Evolutionary conservation across 345 rosid genomes (phyloP), one percentile per base, ranked within the genome.

Genomic region (Tarenaya hassleriana): DNA sequence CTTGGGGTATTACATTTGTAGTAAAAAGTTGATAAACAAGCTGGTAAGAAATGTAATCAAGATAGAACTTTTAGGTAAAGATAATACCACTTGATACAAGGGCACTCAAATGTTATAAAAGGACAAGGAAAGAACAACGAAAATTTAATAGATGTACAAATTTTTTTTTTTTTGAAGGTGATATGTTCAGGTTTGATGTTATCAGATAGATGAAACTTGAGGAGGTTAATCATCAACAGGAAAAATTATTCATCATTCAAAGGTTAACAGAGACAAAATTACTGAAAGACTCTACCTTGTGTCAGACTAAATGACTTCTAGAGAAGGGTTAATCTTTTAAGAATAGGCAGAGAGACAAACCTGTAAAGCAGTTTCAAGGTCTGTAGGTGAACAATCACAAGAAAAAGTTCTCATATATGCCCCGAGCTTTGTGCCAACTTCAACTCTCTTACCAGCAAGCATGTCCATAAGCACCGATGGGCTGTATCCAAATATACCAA

Each of bases 401-500:
- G 82, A 71, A 74, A 90, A 86, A 16, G 83, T 79, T 72, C 95
- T 79, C 84, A 69, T 76, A 68, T 86, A 90, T 4, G 84, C 90
- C 47, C 94, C 88, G 46, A 86, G 67, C 46, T 80, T 82, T 47
- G 78, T 75, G 56, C 84, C 75, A 41, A 81, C 94, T 76, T 77
- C 94, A 72, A 88, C 95, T 77, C 97, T 81, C 77, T 90, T 90
- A 50, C 97, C 90, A 59, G 95, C 97, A 56, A 90, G 88, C 94
- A 90, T 83, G 60, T 90, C 97, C 84, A 74, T 76, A 51, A 86
- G 73, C 64, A 90, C 51, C 18, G 94, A 73, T 34, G 95, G 97
- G 63, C 77, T 83, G 64, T 86, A 77, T 41, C 97, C 97, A 80
- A 79, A 90, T 18, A 83, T 69, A 48, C 97, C 97, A 51, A 83